Evolutionary conservation across 2,329 filamentous ascomycete genomes (phyloP).

Genomic region (Emmonsia crescens): DNA sequence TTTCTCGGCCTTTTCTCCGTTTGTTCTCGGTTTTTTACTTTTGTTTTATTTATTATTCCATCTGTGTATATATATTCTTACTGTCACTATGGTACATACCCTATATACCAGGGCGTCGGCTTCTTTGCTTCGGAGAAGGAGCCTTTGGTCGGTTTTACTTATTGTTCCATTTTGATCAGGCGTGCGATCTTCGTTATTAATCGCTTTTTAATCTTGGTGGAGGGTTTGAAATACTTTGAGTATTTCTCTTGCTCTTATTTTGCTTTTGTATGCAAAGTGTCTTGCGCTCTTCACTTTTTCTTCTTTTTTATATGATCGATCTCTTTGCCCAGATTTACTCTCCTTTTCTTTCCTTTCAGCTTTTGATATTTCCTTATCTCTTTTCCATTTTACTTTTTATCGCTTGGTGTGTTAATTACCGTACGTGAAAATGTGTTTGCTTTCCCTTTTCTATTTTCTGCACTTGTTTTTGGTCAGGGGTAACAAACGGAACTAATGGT

Average conservation of each 20-base stretch:
- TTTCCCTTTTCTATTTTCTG: no score
- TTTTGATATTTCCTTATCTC: no score
- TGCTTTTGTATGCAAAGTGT: not conserved
- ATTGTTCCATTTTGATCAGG: not conserved
- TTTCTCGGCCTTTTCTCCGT: not conserved
- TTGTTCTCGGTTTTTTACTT: not conserved
- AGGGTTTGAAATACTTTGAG: not conserved
- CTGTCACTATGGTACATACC: not conserved
- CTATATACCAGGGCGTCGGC: constrained; percentile 1
- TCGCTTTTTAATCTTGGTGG: not conserved
- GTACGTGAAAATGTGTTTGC: no score
- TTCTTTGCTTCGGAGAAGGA: not conserved
- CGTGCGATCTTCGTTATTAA: not conserved
- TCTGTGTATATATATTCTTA: not conserved
- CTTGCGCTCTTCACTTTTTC: no score
- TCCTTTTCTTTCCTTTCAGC: no score
- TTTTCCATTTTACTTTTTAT: not conserved
- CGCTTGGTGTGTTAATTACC: no score
- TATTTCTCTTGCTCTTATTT: not conserved
- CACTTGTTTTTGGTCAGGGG: no score
- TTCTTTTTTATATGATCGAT: no score
- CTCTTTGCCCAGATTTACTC: no score
- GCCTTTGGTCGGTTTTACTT: not conserved
- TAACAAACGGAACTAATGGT: no score
- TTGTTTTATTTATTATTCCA: not conserved